These are phyloP conservation scores for Trametes sp. DNA, from an alignment of 1,284 basidiomycete species.

Conservation along the genomic window DNA sequence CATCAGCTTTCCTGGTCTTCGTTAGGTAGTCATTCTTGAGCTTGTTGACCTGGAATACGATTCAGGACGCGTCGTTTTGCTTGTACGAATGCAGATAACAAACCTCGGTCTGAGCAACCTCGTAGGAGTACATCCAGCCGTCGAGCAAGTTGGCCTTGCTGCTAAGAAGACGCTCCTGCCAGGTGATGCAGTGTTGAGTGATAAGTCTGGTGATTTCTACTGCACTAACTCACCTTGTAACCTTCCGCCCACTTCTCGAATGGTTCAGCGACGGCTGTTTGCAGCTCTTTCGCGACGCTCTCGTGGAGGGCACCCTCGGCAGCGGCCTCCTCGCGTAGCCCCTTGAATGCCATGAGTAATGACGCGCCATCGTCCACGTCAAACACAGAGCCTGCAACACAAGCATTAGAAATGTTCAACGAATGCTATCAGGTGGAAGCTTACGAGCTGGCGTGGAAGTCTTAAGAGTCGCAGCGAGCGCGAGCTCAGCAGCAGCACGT, in stretches of 20 bases:
- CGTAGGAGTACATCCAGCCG: conserved; percentile 76
- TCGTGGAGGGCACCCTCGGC: conserved; percentile 73
- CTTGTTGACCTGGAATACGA: conserved; percentile 55
- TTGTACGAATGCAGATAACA: conserved; percentile 23
- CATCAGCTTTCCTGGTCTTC: conserved; percentile 84
- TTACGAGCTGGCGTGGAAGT: conserved; percentile 61
- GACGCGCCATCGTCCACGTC: conserved; percentile 81
- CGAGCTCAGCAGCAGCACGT: conserved; percentile 68
- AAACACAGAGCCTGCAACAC: conserved; percentile 64
- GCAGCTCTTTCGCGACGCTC: conserved; percentile 71
- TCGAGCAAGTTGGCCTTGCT: conserved; percentile 68
- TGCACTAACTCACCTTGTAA: conserved; percentile 72
- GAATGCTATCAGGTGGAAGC: background rate
- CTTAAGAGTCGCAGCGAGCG: conserved; percentile 64
- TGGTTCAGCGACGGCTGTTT: conserved; percentile 72
- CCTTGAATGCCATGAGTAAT: conserved; percentile 78
- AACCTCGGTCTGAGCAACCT: conserved; percentile 67
- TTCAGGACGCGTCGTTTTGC: background rate
- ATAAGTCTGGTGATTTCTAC: too few relatives aligned
- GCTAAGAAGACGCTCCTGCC: conserved; percentile 65
- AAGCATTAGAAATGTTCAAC: background rate
- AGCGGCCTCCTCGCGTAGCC: conserved; percentile 73
- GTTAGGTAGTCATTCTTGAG: conserved; percentile 80
- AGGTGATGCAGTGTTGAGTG: background rate
- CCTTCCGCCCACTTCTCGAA: conserved; percentile 76